Base-by-base conservation (phyloP, 116 monocot genomes). In the Posidonia oceanica region DNA sequence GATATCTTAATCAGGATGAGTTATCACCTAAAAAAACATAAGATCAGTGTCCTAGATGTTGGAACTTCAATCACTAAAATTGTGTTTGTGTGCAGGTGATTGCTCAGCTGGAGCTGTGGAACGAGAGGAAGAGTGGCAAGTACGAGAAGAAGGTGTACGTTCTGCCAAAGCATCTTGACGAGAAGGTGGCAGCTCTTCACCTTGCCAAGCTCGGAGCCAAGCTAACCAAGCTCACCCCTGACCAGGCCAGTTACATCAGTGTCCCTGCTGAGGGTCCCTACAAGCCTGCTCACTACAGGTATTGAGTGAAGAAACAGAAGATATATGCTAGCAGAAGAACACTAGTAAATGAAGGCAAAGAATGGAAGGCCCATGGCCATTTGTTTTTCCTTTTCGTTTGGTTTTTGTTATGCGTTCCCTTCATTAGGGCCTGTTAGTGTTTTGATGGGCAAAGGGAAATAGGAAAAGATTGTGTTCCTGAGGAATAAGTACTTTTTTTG, bases 91-190 rank as follows among this genome's bases (percentile, higher is more conserved):
- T 75, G 42, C 81, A 86, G 86, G 89, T 90, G 63, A 90, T 90
- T 62, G 94, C 94, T 6, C 90, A 94, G 82, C 80, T 94, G 58
- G 94, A 94, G 79, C 75, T 94, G 71, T 90, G 94, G 94, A 94
- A 87, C 39, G 94, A 90, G 81, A 94, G 72, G 85, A 39, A 10
- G 3, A 78, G 72, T n/a, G 87, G 94, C 55, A 94, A 94, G 77
- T 94, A 90, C 29, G 85, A 90, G 83, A 94, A 94, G 81, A 89
- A 94, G 83, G 94, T 94, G 57, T 94, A 87, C 52, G 85, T 94
- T 23, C 68, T 94, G 48, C 94, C 94, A 3, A 94, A 94, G 76
- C 94, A 94, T 55, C 80, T 94, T 0, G 94, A 94, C 67, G 94
- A 94, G 90, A 94, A 87, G 79, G 94, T 94, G 12, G 94, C 90